phyloP scores from a whole-genome alignment of 495 filamentous ascomycete genomes.

The Hypoxylon lenormandii region DNA sequence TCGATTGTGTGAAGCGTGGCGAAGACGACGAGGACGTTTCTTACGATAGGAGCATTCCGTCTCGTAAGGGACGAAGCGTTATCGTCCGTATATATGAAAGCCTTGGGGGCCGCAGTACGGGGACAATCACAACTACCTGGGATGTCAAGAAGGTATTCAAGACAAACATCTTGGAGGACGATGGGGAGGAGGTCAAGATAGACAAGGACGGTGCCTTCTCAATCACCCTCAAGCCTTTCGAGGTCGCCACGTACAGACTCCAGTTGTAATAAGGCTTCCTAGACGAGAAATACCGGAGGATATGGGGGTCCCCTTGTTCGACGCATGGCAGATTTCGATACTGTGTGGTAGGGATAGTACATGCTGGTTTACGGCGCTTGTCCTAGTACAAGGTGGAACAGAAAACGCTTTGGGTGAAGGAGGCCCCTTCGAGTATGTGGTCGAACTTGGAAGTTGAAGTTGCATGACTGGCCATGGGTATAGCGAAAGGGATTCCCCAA shows the following conservation, averaged over 20 bases:
- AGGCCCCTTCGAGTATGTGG: neutral
- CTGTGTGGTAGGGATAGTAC: neutral
- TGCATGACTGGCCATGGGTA: neutral
- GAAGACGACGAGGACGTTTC: slow-evolving; percentile 95
- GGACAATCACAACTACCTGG: slow-evolving; percentile 71
- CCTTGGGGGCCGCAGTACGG: slow-evolving; percentile 82
- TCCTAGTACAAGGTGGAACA: neutral
- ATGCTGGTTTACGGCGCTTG: neutral
- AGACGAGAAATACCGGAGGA: neutral
- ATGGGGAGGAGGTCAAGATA: slow-evolving; percentile 68
- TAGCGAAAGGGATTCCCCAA: neutral
- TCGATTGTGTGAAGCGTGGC: slow-evolving; percentile 89
- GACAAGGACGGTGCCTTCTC: slow-evolving; percentile 64
- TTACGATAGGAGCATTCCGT: slow-evolving; percentile 72
- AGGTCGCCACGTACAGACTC: slow-evolving; percentile 86
- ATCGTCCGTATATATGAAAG: slow-evolving; percentile 89
- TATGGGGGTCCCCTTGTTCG: neutral
- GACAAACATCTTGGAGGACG: slow-evolving; percentile 82
- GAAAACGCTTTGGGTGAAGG: neutral
- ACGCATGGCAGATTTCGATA: neutral
- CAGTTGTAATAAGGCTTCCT: slow-evolving; percentile 63
- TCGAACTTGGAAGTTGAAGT: no score
- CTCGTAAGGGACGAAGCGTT: slow-evolving; percentile 77
- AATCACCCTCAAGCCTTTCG: slow-evolving; percentile 83
- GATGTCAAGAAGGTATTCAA: slow-evolving; percentile 80